A percentile compares a stretch with the other conserved stretches of the same genome.
phyloP scores from a whole-genome alignment of 768 basidiomycete genomes.

The Mycena galopus region DNA sequence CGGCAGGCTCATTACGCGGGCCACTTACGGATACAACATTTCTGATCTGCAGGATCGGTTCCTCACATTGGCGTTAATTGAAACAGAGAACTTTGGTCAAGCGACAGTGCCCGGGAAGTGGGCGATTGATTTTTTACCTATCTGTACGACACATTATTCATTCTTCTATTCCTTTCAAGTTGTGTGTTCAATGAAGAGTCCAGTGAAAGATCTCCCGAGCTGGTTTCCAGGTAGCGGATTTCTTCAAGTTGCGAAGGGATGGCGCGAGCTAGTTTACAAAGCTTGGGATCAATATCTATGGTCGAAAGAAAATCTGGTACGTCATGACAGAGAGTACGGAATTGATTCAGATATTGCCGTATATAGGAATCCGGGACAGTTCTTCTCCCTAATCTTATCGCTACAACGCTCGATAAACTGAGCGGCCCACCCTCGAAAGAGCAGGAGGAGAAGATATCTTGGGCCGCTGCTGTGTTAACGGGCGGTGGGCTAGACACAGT shows the following conservation, averaged over 20 bases:
- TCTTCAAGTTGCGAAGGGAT: not conserved
- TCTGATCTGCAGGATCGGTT: slow-evolving; percentile 42
- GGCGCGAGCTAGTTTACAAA: not conserved
- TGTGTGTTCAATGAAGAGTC: too few species aligned
- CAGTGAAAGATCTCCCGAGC: slow-evolving; percentile 13
- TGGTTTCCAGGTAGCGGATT: slow-evolving; percentile 11
- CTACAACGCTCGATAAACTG: not conserved
- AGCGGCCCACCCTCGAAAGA: not conserved
- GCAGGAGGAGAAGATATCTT: not conserved
- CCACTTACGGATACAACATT: not conserved
- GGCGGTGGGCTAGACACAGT: slow-evolving; percentile 20
- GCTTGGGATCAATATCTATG: slow-evolving; percentile 10
- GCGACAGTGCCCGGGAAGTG: slow-evolving; percentile 51
- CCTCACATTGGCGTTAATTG: slow-evolving; percentile 45
- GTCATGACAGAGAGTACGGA: not conserved
- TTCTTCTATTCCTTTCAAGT: not conserved
- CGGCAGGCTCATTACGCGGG: slow-evolving; percentile 6
- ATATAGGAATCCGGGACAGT: not conserved
- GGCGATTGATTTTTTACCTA: slow-evolving; percentile 47
- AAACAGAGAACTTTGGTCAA: slow-evolving; percentile 48
- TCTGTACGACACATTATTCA: not conserved
- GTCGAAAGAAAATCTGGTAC: slow-evolving; percentile 17
- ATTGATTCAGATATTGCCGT: not conserved
- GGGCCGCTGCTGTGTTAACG: slow-evolving; percentile 8
- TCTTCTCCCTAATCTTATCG: not conserved